phyloP scores from a whole-genome alignment of 2,329 filamentous ascomycete genomes.

The Calonectria hongkongensis region DNA sequence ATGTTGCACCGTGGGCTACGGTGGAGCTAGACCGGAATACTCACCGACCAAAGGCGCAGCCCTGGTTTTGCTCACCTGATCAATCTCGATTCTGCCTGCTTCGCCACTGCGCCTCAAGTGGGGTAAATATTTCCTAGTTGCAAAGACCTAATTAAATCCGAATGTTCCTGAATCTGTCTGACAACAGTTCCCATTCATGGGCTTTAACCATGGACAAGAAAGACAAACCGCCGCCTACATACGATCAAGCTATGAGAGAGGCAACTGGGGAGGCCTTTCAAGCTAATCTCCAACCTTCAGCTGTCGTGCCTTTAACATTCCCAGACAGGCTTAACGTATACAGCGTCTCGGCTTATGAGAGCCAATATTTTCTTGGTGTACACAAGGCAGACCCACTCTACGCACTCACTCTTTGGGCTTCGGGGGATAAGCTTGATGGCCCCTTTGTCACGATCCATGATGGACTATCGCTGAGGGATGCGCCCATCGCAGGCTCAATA shows the following conservation, averaged over 20 bases:
- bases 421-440: neutral
- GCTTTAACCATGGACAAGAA: neutral
- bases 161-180: too few relatives aligned
- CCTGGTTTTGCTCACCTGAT: neutral
- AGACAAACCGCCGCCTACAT: neutral
- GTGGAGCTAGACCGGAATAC: too few relatives aligned
- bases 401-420: neutral
- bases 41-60: too few relatives aligned
- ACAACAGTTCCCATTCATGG: accelerated
- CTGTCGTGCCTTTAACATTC: neutral
- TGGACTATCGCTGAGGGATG: neutral
- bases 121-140: neutral
- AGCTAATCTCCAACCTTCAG: neutral
- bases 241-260: neutral
- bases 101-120: neutral
- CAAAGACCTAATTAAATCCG: neutral
- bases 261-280: too few relatives aligned
- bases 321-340: constrained; percentile 19
- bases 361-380: neutral
- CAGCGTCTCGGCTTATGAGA: neutral
- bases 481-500: neutral
- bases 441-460: neutral
- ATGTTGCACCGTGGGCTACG: too few relatives aligned
- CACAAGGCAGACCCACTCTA: constrained; percentile 3
- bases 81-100: neutral